Evolutionary conservation across 495 filamentous ascomycete genomes (phyloP).

Genomic region (Aspergillus sparsus): DNA sequence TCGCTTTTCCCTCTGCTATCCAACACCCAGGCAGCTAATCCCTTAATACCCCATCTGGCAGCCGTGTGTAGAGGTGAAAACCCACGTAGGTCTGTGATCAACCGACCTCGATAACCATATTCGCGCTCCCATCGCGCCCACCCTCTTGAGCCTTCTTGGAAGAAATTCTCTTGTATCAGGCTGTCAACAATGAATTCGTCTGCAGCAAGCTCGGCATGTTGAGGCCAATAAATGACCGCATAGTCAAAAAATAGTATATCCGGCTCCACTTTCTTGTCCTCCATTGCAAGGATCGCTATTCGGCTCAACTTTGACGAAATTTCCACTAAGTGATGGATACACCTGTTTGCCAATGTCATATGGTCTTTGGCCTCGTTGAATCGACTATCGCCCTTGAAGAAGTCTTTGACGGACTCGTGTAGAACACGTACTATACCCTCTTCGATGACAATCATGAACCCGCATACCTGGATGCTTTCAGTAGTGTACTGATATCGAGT

Average conservation of each 20-base stretch:
- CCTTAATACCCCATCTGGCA: neutral
- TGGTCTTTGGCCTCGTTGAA: neutral
- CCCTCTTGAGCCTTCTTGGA: neutral
- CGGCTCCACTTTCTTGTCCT: no score
- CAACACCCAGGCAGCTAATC: neutral
- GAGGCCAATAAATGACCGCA: neutral
- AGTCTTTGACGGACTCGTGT: conserved; percentile 30
- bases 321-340: neutral
- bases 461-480: conserved; percentile 25
- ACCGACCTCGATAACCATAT: neutral
- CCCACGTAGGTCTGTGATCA: neutral
- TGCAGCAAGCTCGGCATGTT: neutral
- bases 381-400: conserved; percentile 14
- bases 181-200: neutral
- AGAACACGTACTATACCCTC: conserved; percentile 22
- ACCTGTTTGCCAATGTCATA: neutral
- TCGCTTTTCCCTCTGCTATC: neutral
- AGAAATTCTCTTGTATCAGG: neutral
- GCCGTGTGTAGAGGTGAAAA: neutral
- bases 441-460: conserved; percentile 23
- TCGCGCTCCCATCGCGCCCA: neutral
- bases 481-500: conserved; percentile 11
- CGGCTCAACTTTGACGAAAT: neutral
- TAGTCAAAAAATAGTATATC: conserved; percentile 1
- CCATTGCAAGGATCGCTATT: no score